Conservation (phyloP, 495 filamentous ascomycete genomes). For the Podospora anserina region DNA sequence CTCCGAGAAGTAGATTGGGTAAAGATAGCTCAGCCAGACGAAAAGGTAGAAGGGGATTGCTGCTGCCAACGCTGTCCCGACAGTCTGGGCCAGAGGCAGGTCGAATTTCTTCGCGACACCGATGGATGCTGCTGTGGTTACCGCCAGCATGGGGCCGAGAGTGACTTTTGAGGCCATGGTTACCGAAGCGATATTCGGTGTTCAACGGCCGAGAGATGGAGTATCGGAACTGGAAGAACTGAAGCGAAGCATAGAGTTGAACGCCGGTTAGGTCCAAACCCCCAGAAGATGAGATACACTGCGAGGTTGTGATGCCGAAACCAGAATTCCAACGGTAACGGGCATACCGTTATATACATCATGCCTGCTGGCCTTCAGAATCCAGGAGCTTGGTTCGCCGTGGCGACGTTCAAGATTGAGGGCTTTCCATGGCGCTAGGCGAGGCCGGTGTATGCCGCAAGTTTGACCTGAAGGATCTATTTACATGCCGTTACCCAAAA, state of each 20-base stretch:
- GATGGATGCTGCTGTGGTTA: conserved; percentile 10
- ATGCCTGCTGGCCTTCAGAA: neutral
- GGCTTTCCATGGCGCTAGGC: neutral
- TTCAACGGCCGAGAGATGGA: neutral
- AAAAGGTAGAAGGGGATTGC: conserved; percentile 12
- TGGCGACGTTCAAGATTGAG: neutral
- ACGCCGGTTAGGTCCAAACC: neutral
- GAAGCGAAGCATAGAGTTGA: neutral
- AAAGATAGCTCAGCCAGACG: conserved; percentile 21
- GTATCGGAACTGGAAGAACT: neutral
- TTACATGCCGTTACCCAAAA: neutral
- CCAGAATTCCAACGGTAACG: neutral
- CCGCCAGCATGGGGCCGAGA: conserved; percentile 9
- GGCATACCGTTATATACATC: neutral
- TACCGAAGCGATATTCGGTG: neutral
- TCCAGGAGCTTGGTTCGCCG: neutral
- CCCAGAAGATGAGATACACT: neutral
- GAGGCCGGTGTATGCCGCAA: neutral
- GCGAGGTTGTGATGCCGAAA: neutral
- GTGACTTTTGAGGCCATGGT: conserved; percentile 18
- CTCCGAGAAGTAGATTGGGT: conserved; percentile 23
- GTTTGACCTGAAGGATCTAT: no score
- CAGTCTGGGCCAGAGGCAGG: conserved; percentile 7
- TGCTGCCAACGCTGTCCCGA: conserved; percentile 5
- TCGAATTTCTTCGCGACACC: conserved; percentile 17